Evolutionary conservation across 2,329 filamentous ascomycete species (phyloP).

Genomic region (Metarhizium rileyi): DNA sequence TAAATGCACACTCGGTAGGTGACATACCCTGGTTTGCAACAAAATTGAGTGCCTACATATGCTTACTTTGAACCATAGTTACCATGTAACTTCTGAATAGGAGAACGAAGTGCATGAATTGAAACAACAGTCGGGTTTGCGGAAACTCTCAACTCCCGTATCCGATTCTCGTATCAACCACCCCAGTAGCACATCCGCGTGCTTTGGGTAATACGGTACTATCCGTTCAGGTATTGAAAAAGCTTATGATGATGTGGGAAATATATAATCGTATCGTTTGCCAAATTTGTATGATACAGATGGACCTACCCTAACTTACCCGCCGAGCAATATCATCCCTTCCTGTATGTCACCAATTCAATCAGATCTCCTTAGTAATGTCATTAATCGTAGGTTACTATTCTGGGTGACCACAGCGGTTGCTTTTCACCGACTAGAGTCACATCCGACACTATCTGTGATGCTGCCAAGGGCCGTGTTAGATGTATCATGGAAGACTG

Average conservation of each 20-base stretch:
- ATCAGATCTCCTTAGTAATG: slow-evolving; percentile 1
- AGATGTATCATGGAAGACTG: slow-evolving; percentile 7
- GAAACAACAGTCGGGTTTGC: not conserved
- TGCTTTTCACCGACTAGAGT: not conserved
- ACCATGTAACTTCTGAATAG: not conserved
- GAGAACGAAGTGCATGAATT: not conserved
- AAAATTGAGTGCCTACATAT: not conserved
- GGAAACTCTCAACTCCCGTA: not conserved
- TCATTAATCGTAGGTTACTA: slow-evolving; percentile 1
- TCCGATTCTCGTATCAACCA: not conserved
- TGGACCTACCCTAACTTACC: not conserved
- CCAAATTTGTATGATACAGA: too few relatives aligned
- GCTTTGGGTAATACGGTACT: not conserved
- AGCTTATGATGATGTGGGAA: not conserved
- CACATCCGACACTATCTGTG: slow-evolving; percentile 5
- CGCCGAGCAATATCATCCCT: not conserved
- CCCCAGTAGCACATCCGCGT: not conserved
- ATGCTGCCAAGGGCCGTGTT: slow-evolving; percentile 6
- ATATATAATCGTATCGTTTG: too few relatives aligned
- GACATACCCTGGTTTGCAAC: not conserved
- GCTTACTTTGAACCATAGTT: not conserved
- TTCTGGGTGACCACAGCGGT: slow-evolving; percentile 8
- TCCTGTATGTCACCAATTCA: not conserved
- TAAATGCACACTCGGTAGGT: not conserved
- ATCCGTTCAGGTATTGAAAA: not conserved